Base-by-base conservation (phyloP, 768 basidiomycete species). In the Pulveroboletus frians region DNA sequence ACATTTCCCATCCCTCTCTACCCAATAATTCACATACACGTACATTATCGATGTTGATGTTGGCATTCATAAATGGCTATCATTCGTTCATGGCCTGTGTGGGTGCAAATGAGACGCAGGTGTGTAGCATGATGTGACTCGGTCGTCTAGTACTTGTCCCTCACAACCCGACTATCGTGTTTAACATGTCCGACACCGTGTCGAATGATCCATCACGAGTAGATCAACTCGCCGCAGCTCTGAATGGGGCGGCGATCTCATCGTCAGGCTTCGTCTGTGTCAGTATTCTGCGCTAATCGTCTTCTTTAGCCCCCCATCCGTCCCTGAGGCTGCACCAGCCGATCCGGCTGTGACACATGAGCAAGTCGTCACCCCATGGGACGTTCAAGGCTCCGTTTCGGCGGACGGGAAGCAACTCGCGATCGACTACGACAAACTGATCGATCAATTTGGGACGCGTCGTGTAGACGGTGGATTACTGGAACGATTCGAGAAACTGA, bases 281-380 rank as follows among this genome's bases (percentile, higher is more conserved):
- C 43, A 23, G 38, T 21, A 36, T 35, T 5, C 20, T 11, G 42
- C 21, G 13, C 37, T 49, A 13, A 54, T 43, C 44, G 5, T 34
- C 35, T 4, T 46, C 52, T 38, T 38, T 38, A 60, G 56, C 47
- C 37, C 60, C 21, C 52, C 58, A 39, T 48, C 46, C 8, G 20
- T 15, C 17, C 49, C 52, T 10, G 17, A 35, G 32, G 10, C 52
- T 44, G 76, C 73, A 42, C 39, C 47, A 21, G 66, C 59, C 10
- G 55, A 65, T 39, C 60, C 63, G 0, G 45, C 66, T 4, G 41
- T 52, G 9, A 58, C 64, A 0, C 74, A 77, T 45, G 82, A 77
- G 15, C 94, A 97, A 67, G 76, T 92, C 46, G 85, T 99, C 39
- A 98, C 96, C 0, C 96, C 96, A 14, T 99, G 96, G 90, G 92